phyloP scores from a whole-genome alignment of 768 basidiomycete genomes.

The Tylopilus felleus region DNA sequence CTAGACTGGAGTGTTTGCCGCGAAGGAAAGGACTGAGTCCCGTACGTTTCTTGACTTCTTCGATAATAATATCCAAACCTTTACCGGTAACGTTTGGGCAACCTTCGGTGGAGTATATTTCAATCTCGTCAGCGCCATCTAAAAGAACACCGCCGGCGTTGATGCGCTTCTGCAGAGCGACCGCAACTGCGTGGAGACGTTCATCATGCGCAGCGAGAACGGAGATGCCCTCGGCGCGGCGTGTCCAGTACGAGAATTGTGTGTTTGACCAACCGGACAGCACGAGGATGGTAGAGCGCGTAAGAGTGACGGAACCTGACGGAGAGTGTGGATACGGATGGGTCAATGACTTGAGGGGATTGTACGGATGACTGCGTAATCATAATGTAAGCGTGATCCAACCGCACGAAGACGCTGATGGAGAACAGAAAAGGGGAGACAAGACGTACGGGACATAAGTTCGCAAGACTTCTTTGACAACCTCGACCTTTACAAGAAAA shows the following conservation, averaged over 20 bases:
- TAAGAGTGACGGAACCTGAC: constrained; percentile 43
- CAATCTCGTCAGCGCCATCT: constrained; percentile 24
- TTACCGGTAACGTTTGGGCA: constrained; percentile 45
- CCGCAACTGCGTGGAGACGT: constrained; percentile 38
- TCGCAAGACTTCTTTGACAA: constrained; percentile 47
- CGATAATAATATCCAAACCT: constrained; percentile 47
- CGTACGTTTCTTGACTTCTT: constrained; percentile 47
- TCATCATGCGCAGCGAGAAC: constrained; percentile 42
- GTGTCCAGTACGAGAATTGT: constrained; percentile 54
- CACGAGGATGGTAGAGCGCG: constrained; percentile 44
- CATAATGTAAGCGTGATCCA: constrained; percentile 22
- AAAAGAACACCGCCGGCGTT: constrained; percentile 32
- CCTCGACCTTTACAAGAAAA: constrained; percentile 51
- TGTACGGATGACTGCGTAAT: constrained; percentile 46
- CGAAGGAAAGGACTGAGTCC: constrained; percentile 48
- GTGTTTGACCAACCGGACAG: constrained; percentile 54
- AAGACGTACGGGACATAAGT: constrained; percentile 47
- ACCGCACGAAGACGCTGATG: constrained; percentile 3
- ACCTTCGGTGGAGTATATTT: constrained; percentile 28
- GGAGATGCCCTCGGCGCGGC: constrained; percentile 47
- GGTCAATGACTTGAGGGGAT: constrained; percentile 46
- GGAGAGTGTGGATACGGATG: constrained; percentile 40
- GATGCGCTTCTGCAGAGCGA: constrained; percentile 41
- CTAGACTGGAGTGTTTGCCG: constrained; percentile 49
- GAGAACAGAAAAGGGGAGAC: not conserved